phyloP scores from a whole-genome alignment of 2,329 filamentous ascomycete species.

The Aspergillus glaucus region DNA sequence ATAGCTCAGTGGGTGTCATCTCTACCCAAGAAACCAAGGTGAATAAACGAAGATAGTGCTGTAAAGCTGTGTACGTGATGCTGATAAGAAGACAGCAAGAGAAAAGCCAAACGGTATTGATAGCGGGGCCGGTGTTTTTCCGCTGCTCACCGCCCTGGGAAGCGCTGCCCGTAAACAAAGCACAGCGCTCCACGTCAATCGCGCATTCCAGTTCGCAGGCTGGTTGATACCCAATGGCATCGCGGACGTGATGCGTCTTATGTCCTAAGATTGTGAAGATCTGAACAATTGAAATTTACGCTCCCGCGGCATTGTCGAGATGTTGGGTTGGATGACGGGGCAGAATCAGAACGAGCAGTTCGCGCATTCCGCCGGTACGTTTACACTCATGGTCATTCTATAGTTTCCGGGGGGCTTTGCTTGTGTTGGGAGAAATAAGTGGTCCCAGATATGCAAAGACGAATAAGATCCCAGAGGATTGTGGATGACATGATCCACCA shows the following conservation, averaged over 20 bases:
- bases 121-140: conserved; percentile 15
- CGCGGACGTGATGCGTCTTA: conserved; percentile 12
- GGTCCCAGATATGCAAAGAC: background rate
- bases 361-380: conserved; percentile 22
- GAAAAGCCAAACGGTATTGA: conserved; percentile 15
- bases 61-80: conserved; percentile 3
- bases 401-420: background rate
- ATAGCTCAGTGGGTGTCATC: conserved; percentile 26
- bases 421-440: background rate
- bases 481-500: background rate
- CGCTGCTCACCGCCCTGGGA: conserved; percentile 14
- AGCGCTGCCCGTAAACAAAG: conserved; percentile 28
- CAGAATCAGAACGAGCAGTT: conserved; percentile 23
- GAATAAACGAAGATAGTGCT: conserved; percentile 8
- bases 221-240: conserved; percentile 11
- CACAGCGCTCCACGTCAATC: conserved; percentile 22
- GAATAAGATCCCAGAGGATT: background rate
- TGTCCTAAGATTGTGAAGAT: conserved; percentile 7
- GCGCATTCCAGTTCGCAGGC: conserved; percentile 5
- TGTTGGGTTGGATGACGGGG: conserved; percentile 31
- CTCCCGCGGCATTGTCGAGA: conserved; percentile 13
- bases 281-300: background rate
- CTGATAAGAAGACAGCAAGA: conserved; percentile 1
- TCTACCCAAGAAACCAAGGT: conserved; percentile 5
- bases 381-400: background rate